Evolutionary conservation across 2,329 filamentous ascomycete species (phyloP), one percentile per base, ranked within the genome.

Genomic region (Monilinia polystroma): DNA sequence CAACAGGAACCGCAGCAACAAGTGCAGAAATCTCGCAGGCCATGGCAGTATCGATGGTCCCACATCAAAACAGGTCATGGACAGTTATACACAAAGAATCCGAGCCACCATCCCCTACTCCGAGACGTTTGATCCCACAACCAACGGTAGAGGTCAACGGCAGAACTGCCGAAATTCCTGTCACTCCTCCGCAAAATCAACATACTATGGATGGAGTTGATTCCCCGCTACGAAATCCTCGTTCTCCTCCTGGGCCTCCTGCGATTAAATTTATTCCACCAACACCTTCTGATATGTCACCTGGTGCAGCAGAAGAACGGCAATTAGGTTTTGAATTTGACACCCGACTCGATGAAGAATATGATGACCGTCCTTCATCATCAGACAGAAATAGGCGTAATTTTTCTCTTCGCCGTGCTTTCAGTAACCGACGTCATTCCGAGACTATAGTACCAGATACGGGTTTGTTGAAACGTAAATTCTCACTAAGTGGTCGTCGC

Each of bases 21-120:
- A 80, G 81, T 55, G 81, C 81, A 4, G 86, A 87, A 70, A 82
- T 89, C 52, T 86, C 86, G 0, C 86, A 89, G 77, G 87, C 87
- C 45, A 78, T 84, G 73, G 85, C 84, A 51, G 81, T 89, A 66
- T 86, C 81, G 68, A 85, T 89, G 72, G 87, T 84, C 70, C 82
- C 84, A 26, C 87, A 89, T 70, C 85, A 89, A 72, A 89, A 88
- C 71, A 87, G 83, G 58, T 89, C 87, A 59, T 66, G 63, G 63
- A 66, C 54, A 43, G 56, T 66, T 18, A 60, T 66, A 32, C 53
- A 63, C 10, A 35, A 38, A 26, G 56, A 56, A 52, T 56, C 52
- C 16, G 66, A 64, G 23, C 38, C 43, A 52, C 58, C 45, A 26
- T 41, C 67, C 47, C 56, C 41, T 47, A 43, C 65, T 38, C 53